These are phyloP conservation scores for Entomortierella lignicola DNA, from an alignment of 192 early-diverging fungal species.

Conservation along the genomic window DNA sequence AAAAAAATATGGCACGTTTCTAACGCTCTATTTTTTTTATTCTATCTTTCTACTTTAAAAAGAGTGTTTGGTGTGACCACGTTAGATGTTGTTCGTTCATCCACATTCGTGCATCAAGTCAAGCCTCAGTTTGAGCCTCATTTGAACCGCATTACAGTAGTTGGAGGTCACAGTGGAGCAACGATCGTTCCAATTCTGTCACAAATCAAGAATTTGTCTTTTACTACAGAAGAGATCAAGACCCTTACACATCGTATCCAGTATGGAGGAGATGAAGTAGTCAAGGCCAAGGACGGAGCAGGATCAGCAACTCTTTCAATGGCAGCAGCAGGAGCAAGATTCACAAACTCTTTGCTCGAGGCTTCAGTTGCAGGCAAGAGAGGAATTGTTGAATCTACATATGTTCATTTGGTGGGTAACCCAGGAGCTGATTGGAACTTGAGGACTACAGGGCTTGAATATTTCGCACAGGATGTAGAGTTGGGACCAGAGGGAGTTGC, in stretches of 20 bases:
- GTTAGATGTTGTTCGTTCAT: slow-evolving; percentile 93
- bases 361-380: slow-evolving; percentile 71
- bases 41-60: slow-evolving; percentile 11
- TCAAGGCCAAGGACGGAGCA: slow-evolving; percentile 93
- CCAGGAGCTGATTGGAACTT: slow-evolving; percentile 62
- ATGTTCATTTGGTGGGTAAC: slow-evolving; percentile 62
- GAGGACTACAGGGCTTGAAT: slow-evolving; percentile 69
- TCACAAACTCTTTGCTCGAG: slow-evolving; percentile 85
- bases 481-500: slow-evolving; percentile 80
- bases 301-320: slow-evolving; percentile 92
- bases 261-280: slow-evolving; percentile 97
- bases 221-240: slow-evolving; percentile 85
- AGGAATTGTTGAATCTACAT: slow-evolving; percentile 89
- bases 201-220: slow-evolving; percentile 66
- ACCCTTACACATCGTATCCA: slow-evolving; percentile 95
- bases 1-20: no score
- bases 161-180: slow-evolving; percentile 95
- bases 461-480: slow-evolving; percentile 81
- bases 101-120: slow-evolving; percentile 87
- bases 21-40: not conserved
- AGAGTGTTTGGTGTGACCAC: slow-evolving; percentile 95
- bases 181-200: slow-evolving; percentile 94
- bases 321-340: slow-evolving; percentile 89
- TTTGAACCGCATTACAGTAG: slow-evolving; percentile 79
- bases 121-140: slow-evolving; percentile 76